Evolutionary conservation across 179 eudicot genomes (phyloP).

Genomic region (Silene coronaria): DNA sequence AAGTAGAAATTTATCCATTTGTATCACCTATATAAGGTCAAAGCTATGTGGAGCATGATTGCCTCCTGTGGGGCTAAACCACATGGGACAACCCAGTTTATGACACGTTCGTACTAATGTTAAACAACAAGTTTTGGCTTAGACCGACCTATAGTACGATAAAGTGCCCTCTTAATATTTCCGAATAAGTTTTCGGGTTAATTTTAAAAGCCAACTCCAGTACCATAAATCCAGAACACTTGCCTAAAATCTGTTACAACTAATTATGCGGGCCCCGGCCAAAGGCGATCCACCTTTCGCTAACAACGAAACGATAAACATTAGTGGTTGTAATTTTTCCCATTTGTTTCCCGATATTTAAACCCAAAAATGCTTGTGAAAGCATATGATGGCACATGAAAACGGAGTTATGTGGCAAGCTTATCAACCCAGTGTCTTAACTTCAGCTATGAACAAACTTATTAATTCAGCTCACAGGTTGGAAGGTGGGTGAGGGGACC

Average conservation of each 20-base stretch:
- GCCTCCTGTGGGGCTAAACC: background rate
- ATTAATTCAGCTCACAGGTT: slow-evolving; percentile 12
- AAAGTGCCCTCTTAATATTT: background rate
- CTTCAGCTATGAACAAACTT: slow-evolving; percentile 10
- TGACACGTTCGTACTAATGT: background rate
- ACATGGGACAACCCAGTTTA: slow-evolving; percentile 1
- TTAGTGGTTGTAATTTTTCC: slow-evolving; percentile 6
- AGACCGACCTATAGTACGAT: background rate
- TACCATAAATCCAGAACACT: background rate
- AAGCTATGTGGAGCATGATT: slow-evolving; percentile 1
- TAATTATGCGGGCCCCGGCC: background rate
- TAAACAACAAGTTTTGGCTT: background rate
- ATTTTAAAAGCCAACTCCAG: background rate
- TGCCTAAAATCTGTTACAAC: too few relatives aligned
- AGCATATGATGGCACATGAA: slow-evolving; percentile 14
- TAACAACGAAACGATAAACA: slow-evolving; percentile 5
- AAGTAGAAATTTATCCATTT: background rate
- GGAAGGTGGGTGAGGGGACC: slow-evolving; percentile 11
- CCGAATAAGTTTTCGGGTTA: too few relatives aligned
- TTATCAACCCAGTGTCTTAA: slow-evolving; percentile 8
- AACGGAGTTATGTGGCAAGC: slow-evolving; percentile 6
- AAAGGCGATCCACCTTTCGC: background rate
- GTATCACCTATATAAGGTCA: background rate
- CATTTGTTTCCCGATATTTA: slow-evolving; percentile 6
- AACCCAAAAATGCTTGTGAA: background rate